Evolutionary conservation across 1,139 yeast species (phyloP).

Genomic region (Sugiyamaella castrensis): DNA sequence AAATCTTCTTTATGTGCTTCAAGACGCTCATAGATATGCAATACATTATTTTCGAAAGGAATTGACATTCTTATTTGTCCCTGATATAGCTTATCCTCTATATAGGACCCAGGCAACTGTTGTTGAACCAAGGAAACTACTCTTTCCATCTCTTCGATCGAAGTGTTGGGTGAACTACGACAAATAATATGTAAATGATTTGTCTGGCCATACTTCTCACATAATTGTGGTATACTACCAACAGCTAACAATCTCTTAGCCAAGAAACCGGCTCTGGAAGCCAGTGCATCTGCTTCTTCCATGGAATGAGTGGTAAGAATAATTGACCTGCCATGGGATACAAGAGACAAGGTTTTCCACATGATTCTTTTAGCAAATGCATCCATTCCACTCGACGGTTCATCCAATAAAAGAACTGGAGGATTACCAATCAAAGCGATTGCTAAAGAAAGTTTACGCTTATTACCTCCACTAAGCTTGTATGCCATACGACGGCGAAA

Average conservation of each 20-base stretch:
- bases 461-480: slow-evolving; percentile 92
- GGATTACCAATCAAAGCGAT: slow-evolving; percentile 96
- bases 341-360: slow-evolving; percentile 38
- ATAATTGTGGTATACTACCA: slow-evolving; percentile 33
- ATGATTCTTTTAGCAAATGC: slow-evolving; percentile 51
- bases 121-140: slow-evolving; percentile 25
- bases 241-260: slow-evolving; percentile 36
- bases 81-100: slow-evolving; percentile 35
- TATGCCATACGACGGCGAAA: slow-evolving; percentile 36
- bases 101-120: slow-evolving; percentile 26
- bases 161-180: slow-evolving; percentile 30
- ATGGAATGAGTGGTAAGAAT: slow-evolving; percentile 41
- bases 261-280: slow-evolving; percentile 39
- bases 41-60: slow-evolving; percentile 25
- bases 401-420: slow-evolving; percentile 84
- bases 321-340: slow-evolving; percentile 36
- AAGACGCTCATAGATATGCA: slow-evolving; percentile 30
- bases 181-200: slow-evolving; percentile 36
- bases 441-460: slow-evolving; percentile 94
- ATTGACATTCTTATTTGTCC: slow-evolving; percentile 37
- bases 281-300: slow-evolving; percentile 42
- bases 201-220: slow-evolving; percentile 31
- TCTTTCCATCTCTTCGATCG: slow-evolving; percentile 27
- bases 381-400: slow-evolving; percentile 89
- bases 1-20: slow-evolving; percentile 29